A percentile compares a stretch with the other conserved stretches of the same genome.
Conservation (phyloP, 1,284 basidiomycete genomes). For the Athelia psychrophila region DNA sequence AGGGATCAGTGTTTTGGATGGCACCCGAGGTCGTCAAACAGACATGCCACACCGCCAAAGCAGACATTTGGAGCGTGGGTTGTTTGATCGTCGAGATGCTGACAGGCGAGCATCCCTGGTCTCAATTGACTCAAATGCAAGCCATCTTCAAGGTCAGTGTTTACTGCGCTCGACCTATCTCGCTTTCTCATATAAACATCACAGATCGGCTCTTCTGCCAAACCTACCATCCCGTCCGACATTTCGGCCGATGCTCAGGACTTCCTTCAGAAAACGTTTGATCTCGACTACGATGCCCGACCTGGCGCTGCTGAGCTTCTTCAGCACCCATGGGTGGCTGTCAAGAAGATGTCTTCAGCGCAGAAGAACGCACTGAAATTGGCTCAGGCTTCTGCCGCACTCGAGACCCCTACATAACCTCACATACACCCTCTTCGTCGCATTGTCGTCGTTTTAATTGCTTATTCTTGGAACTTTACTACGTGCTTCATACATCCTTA, state of each 20-base stretch:
- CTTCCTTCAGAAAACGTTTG: constrained; percentile 84
- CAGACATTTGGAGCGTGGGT: constrained; percentile 98
- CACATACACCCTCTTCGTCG: background rate
- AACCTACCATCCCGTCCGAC: constrained; percentile 84
- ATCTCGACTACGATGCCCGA: constrained; percentile 79
- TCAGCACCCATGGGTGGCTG: constrained; percentile 69
- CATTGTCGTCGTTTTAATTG: background rate
- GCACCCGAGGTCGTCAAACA: constrained; percentile 98
- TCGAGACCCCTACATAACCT: background rate
- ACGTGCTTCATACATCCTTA: no score
- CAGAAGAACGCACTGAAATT: background rate
- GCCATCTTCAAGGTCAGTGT: constrained; percentile 86
- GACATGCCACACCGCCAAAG: constrained; percentile 89
- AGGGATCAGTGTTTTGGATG: constrained; percentile 99
- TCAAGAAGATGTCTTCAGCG: constrained; percentile 27
- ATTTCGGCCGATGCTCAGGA: constrained; percentile 84
- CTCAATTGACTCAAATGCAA: constrained; percentile 98
- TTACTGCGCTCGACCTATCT: background rate
- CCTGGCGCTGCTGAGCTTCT: constrained; percentile 79
- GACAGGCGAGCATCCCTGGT: constrained; percentile 96
- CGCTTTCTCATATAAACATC: background rate
- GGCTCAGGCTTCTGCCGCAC: background rate
- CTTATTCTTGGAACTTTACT: no score
- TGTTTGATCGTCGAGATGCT: constrained; percentile 99
- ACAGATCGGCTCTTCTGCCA: constrained; percentile 85